Conservation (phyloP, 305 asterid genomes). For the Ilex paraguariensis region DNA sequence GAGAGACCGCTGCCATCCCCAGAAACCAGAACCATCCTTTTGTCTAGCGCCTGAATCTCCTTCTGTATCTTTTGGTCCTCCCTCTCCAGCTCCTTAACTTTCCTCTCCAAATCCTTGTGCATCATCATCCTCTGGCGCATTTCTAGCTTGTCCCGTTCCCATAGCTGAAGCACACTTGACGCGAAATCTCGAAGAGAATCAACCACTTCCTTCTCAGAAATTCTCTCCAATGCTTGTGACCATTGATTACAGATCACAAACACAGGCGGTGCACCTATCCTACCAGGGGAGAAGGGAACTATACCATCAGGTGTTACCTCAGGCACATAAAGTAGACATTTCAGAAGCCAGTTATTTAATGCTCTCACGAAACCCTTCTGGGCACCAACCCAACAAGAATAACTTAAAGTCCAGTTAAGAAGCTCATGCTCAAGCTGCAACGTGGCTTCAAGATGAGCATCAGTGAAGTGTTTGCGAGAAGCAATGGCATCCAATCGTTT, state of each 20-base stretch:
- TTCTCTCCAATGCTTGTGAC: conserved; percentile 71
- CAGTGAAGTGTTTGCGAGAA: conserved; percentile 52
- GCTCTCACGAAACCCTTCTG: conserved; percentile 74
- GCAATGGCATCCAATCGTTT: conserved; percentile 73
- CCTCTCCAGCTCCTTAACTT: conserved; percentile 67
- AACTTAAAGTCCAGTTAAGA: conserved; percentile 70
- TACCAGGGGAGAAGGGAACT: conserved; percentile 88
- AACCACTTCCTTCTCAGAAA: conserved; percentile 82
- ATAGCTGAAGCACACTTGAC: conserved; percentile 58
- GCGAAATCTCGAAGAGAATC: conserved; percentile 72
- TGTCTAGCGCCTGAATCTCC: conserved; percentile 76
- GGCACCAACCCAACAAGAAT: conserved; percentile 73
- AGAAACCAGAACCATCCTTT: conserved; percentile 51
- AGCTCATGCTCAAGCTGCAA: conserved; percentile 78
- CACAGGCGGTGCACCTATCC: conserved; percentile 89
- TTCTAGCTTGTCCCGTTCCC: conserved; percentile 79
- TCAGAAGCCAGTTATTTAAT: conserved; percentile 83
- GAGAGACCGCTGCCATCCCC: conserved; percentile 43
- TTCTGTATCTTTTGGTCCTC: conserved; percentile 84
- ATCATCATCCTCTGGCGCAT: conserved; percentile 68
- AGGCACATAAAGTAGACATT: conserved; percentile 86
- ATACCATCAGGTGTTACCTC: conserved; percentile 89
- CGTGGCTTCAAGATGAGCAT: conserved; percentile 76
- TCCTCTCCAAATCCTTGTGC: conserved; percentile 62
- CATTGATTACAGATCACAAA: conserved; percentile 80